A percentile compares a stretch with the other conserved stretches of the same genome.
These are phyloP conservation scores for Castanea crenata DNA, from an alignment of 306 rosid genomes.

Conservation along the genomic window DNA sequence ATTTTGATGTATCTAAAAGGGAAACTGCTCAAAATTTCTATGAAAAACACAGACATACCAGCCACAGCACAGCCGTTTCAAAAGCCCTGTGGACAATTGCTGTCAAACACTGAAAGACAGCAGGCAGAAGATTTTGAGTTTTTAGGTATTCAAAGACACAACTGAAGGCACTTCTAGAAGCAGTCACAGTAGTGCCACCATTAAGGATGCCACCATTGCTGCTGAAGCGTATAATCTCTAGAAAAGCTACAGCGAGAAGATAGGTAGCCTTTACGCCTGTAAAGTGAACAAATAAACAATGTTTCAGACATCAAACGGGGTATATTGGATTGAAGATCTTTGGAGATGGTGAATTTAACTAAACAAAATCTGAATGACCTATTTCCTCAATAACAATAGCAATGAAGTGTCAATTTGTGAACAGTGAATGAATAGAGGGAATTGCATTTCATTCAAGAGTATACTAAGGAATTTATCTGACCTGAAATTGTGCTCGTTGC, in stretches of 20 bases:
- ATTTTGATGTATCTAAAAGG: neutral
- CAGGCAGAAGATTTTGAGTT: conserved; percentile 93
- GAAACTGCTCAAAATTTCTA: conserved; percentile 18
- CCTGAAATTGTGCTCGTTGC: conserved; percentile 96
- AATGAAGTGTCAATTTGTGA: neutral
- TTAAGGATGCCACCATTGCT: conserved; percentile 95
- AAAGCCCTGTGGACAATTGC: conserved; percentile 91
- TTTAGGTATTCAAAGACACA: conserved; percentile 96
- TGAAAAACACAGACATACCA: conserved; percentile 58
- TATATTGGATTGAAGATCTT: neutral
- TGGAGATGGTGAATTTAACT: neutral
- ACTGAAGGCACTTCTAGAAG: conserved; percentile 87
- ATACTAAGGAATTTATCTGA: conserved; percentile 6
- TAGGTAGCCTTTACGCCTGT: conserved; percentile 98
- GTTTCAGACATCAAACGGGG: conserved; percentile 12
- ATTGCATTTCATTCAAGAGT: neutral
- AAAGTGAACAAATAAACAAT: conserved; percentile 17
- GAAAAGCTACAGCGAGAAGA: conserved; percentile 97
- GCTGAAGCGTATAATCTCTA: conserved; percentile 93
- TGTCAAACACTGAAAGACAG: conserved; percentile 89
- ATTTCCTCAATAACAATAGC: neutral
- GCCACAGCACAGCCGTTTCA: conserved; percentile 85
- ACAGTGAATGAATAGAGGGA: conserved; percentile 9
- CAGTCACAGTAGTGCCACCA: conserved; percentile 60
- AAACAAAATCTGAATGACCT: neutral